Conservation (phyloP, 1,284 basidiomycete species). For the Puccinia hordei region DNA sequence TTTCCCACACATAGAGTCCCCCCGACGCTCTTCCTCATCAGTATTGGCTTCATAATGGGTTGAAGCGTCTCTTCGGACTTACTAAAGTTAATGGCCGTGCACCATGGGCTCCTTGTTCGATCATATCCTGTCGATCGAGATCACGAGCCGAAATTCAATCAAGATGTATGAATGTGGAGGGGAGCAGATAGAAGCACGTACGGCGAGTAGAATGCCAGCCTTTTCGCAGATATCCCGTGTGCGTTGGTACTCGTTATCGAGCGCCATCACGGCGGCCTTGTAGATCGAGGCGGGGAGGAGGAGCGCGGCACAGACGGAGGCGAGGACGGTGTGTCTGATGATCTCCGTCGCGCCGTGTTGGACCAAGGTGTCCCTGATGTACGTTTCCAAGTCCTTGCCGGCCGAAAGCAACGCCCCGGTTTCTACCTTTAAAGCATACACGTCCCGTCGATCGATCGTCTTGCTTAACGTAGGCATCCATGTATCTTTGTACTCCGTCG, state of each 20-base stretch:
- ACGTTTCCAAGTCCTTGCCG: conserved; percentile 40
- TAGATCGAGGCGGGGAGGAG: conserved; percentile 44
- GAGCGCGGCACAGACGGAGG: conserved; percentile 38
- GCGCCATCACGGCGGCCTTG: conserved; percentile 38
- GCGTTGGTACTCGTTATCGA: conserved; percentile 49
- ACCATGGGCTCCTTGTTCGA: conserved; percentile 47
- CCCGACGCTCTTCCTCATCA: neutral
- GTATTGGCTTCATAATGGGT: neutral
- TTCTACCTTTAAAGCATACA: conserved; percentile 47
- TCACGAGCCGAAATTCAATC: neutral
- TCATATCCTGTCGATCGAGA: conserved; percentile 35
- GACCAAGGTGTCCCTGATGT: conserved; percentile 29
- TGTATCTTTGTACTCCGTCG: conserved; percentile 47
- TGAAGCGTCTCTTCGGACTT: neutral
- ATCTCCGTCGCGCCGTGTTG: conserved; percentile 43
- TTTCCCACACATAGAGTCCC: neutral
- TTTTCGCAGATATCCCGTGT: conserved; percentile 49
- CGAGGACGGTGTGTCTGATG: conserved; percentile 40
- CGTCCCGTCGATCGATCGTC: conserved; percentile 36
- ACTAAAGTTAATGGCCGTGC: conserved; percentile 46
- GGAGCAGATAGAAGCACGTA: neutral
- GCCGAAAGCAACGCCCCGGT: conserved; percentile 30
- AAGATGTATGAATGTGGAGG: neutral
- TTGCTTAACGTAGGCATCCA: conserved; percentile 38
- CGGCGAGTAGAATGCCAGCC: conserved; percentile 42